Conservation (phyloP, 495 filamentous ascomycete genomes). For the Daldinia vernicosa region DNA sequence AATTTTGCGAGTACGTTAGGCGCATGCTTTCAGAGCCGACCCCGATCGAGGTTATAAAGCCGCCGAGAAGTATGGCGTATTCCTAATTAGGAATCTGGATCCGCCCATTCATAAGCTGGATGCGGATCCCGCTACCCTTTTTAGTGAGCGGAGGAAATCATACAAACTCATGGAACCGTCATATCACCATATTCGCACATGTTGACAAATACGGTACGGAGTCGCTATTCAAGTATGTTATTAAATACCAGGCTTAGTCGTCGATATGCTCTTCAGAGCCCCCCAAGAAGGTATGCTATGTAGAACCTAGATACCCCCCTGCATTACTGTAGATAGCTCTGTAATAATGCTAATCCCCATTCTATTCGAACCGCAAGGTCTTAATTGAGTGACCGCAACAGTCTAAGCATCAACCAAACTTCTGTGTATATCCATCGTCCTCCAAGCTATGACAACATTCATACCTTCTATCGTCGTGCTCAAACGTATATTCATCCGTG, state of each 20-base stretch:
- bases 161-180: neutral
- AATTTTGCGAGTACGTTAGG: neutral
- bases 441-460: neutral
- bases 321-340: neutral
- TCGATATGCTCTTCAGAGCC: neutral
- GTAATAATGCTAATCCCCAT: neutral
- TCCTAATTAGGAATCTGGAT: slow-evolving; percentile 8
- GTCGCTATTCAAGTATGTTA: neutral
- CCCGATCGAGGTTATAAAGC: neutral
- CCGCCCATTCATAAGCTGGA: slow-evolving; percentile 25
- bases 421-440: neutral
- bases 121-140: slow-evolving; percentile 29
- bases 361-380: neutral
- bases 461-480: neutral
- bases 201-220: neutral
- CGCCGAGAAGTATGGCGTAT: neutral
- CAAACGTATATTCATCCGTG: neutral
- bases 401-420: neutral
- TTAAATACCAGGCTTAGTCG: neutral
- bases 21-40: neutral
- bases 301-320: neutral
- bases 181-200: neutral
- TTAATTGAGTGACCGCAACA: neutral
- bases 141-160: neutral
- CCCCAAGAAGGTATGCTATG: neutral